These are phyloP conservation scores for Colletotrichum karsti DNA, from an alignment of 2,329 filamentous ascomycete genomes.

Conservation along the genomic window DNA sequence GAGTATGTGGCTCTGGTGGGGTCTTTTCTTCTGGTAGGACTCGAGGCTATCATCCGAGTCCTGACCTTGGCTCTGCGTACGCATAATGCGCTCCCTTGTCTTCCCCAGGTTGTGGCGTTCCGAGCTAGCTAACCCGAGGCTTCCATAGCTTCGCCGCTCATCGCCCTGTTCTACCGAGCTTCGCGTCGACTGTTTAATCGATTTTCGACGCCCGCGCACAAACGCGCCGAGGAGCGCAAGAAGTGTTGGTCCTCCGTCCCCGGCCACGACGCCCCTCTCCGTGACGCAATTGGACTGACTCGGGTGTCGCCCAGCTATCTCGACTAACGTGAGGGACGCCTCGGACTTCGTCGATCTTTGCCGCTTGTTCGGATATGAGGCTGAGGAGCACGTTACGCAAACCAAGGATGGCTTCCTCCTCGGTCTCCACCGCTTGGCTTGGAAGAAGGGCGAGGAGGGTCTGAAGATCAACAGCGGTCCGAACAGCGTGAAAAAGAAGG, in stretches of 20 bases:
- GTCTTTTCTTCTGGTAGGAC: conserved; percentile 82
- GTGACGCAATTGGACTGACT: conserved; percentile 58
- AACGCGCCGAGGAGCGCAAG: conserved; percentile 72
- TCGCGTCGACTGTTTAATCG: conserved; percentile 86
- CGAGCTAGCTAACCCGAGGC: conserved; percentile 28
- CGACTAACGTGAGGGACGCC: conserved; percentile 82
- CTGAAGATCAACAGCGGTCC: conserved; percentile 77
- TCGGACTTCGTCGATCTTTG: conserved; percentile 96
- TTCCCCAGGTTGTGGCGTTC: not conserved
- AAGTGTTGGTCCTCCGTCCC: conserved; percentile 61
- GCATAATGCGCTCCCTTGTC: conserved; percentile 40
- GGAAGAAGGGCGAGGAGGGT: conserved; percentile 83
- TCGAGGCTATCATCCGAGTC: conserved; percentile 85
- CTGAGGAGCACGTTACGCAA: conserved; percentile 95
- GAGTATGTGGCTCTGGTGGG: conserved; percentile 89
- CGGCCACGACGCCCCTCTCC: not conserved
- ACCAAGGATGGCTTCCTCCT: conserved; percentile 94
- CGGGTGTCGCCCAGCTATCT: conserved; percentile 66
- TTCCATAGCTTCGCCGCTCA: conserved; percentile 75
- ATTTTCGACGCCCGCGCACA: conserved; percentile 75
- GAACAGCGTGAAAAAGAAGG: conserved; percentile 77
- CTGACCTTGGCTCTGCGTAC: conserved; percentile 88
- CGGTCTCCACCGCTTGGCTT: conserved; percentile 87
- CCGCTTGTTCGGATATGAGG: conserved; percentile 87
- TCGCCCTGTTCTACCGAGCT: conserved; percentile 82